Evolutionary conservation across 257 asterid species (phyloP), one percentile per base, ranked within the genome.

Genomic region (Scutellaria galericulata): DNA sequence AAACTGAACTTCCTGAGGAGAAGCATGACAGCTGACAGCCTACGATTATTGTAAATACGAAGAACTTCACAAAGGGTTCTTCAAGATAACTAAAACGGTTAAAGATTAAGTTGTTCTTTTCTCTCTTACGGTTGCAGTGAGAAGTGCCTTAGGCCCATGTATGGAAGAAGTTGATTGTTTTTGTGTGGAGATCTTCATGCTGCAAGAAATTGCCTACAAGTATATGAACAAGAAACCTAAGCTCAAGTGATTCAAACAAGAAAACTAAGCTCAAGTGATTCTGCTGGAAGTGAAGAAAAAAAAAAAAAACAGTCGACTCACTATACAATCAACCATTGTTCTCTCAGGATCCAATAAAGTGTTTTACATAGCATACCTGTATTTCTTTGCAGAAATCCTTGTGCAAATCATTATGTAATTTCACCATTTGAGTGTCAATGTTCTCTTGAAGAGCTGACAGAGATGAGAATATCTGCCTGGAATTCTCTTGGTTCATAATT

Each of bases 161-260:
- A 70, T 18, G 65, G 80, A 64, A 76, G 81, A 71, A 66, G 82
- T 75, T 59, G 73, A 82, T 81, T 59, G 82, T 66, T 73, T 81
- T 70, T 75, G 83, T 66, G 64, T 74, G 18, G 75, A 53, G 64
- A 68, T 77, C 71, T 79, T 84, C 83, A 75, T 72, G 78, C 79
- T 83, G 86, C 81, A 73, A 70, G 88, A 59, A 59, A 84, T 75
- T 78, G 77, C 91, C 96, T 90, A 85, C 81, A 78, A 62, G 74
- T 73, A 70, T 72, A 62, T 75, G 62, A 73, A 70, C 56, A 75
- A 59, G 66, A 58, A 64, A 73, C 50, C n/a, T 66, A 41, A 67
- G 41, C 61, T 72, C 67, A 80, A 66, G 63, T 62, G 72, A 75
- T 59, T 46, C 54, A n/a, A 73, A 70, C 56, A 75, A 59, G 66